Evolutionary conservation across 2,329 filamentous ascomycete species (phyloP).

Genomic region (Biscogniauxia mediterranea): DNA sequence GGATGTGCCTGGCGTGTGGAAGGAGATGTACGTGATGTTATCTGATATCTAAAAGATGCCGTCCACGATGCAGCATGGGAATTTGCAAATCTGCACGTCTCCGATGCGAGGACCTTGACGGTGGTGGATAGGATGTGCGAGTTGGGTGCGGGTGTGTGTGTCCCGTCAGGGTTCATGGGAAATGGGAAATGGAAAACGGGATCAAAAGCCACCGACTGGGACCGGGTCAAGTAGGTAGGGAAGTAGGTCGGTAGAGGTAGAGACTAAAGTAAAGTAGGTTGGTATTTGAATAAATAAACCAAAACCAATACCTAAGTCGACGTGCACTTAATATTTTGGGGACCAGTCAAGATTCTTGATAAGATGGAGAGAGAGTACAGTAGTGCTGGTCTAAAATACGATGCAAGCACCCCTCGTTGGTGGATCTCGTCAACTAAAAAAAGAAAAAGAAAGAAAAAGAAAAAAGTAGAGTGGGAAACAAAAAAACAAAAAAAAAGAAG

Average conservation of each 20-base stretch:
- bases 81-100: neutral
- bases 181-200: too few species aligned
- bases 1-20: conserved; percentile 4
- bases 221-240: neutral
- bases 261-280: too few species aligned
- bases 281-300: too few species aligned
- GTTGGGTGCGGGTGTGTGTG: neutral
- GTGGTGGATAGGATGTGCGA: conserved; percentile 3
- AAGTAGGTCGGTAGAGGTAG: neutral
- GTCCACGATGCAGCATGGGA: neutral
- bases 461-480: neutral
- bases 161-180: neutral
- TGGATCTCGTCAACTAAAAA: neutral
- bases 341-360: conserved; percentile 1
- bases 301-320: neutral
- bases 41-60: conserved; percentile 14
- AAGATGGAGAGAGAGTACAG: conserved; percentile 6
- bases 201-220: neutral
- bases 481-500: neutral
- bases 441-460: neutral
- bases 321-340: neutral
- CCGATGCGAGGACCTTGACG: conserved; percentile 11
- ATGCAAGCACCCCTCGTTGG: conserved; percentile 1
- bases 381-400: conserved; percentile 1
- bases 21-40: conserved; percentile 18